Conservation (phyloP, 75 land plant genomes). For the Pseudotsuga menziesii region DNA sequence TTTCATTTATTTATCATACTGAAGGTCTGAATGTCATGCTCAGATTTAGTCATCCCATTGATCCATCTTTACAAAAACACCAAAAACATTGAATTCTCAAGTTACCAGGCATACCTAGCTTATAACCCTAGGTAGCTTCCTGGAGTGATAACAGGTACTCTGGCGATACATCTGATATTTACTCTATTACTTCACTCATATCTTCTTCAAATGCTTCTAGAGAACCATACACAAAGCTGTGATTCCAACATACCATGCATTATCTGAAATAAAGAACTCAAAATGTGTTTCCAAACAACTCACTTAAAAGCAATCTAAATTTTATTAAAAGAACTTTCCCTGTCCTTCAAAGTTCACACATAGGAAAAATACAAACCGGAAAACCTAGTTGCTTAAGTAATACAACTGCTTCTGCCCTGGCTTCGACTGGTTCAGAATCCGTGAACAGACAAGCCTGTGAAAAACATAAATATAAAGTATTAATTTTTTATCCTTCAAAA, state of each 20-base stretch:
- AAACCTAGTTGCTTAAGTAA: conserved; percentile 83
- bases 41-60: too few species aligned
- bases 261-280: neutral
- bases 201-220: neutral
- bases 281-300: neutral
- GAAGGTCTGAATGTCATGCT: too few species aligned
- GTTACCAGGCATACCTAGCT: too few species aligned
- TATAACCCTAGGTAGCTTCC: too few species aligned
- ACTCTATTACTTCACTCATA: neutral
- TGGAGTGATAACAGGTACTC: too few species aligned
- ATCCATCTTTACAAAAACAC: too few species aligned
- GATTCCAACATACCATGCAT: neutral
- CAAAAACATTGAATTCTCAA: too few species aligned
- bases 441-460: conserved; percentile 72
- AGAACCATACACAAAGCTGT: neutral
- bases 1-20: too few species aligned
- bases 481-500: neutral
- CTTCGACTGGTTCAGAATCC: conserved; percentile 63
- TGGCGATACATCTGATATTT: too few species aligned
- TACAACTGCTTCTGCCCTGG: conserved; percentile 89
- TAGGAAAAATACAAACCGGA: conserved; percentile 54
- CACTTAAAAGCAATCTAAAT: neutral
- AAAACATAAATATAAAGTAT: neutral
- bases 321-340: neutral
- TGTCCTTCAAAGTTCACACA: neutral